Base-by-base conservation (phyloP, 2,329 filamentous ascomycete genomes). In the Leptographium procerum region DNA sequence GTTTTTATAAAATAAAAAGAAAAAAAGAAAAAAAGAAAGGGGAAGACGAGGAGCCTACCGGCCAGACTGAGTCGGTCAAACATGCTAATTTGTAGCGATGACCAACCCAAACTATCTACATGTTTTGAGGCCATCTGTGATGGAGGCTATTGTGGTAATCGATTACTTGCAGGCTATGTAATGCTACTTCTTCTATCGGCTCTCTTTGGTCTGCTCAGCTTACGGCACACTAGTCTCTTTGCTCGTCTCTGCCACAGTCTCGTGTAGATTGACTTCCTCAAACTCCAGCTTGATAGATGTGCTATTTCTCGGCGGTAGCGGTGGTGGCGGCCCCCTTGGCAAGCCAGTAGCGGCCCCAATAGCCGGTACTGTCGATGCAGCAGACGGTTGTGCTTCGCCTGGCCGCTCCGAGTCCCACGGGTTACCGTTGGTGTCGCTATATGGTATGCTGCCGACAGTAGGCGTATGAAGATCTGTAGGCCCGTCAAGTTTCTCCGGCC, bases 211-310 rank as follows among this genome's bases (percentile, higher is more conserved):
- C 10, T 33, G 5, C 31, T 33, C 31, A 10, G 31, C 31, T 33
- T n/a, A 33, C 31, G 31, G 10, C 31, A 33, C 31, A 33, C 31
- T 33, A 6, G 31, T 33, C 31, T 33, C 31, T 33, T 16, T 43
- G 40, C 19, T 19, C 40, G 50, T 22, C 19, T 53, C 19, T 5
- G 29, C 13, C 34, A 28, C 19, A 4, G 10, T 29, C 11, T 54
- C 34, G 3, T 28, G 5, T 19, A 61, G 31, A 29, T 16, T 56
- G 26, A 61, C 55, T 7, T 59, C 57, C 7, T 59, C 60, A 52
- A 61, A 59, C 2, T 36, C 52, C 4, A 8, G 16, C 24, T 52
- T 54, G 8, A 45, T 51, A 5, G 48, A 22, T n/a, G 28, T 9
- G 19, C 26, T 13, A 19, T 36, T 33, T 40, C 55, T 34, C 34